Evolutionary conservation across 352 stramenopile genomes (phyloP).

Genomic region (Vaucheria bursata): DNA sequence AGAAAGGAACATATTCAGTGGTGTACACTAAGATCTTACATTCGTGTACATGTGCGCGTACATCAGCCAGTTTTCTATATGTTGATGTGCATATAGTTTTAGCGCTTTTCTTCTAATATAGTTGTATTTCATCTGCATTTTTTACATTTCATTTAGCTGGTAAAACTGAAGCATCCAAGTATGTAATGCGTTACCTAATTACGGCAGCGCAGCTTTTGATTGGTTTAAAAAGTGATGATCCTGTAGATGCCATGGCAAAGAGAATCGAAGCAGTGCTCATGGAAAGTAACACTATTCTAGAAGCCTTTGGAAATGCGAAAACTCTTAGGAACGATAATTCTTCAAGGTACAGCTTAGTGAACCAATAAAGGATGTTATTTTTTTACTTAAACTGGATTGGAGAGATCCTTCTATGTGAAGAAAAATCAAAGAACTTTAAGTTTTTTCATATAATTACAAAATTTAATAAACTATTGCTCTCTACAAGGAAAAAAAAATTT

Average conservation of each 20-base stretch:
- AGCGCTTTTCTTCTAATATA: too few species aligned
- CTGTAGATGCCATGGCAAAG: constrained; percentile 2
- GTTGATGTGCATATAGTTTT: too few species aligned
- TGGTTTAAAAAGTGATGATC: background rate
- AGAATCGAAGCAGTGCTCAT: constrained; percentile 23
- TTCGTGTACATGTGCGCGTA: too few species aligned
- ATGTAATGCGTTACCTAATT: constrained; percentile 55
- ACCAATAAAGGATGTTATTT: too few species aligned
- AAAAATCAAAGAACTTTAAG: background rate
- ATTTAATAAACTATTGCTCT: background rate
- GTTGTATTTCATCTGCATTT: too few species aligned
- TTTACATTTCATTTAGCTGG: constrained; percentile 52
- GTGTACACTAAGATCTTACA: constrained; percentile 55
- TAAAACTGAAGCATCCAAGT: constrained; percentile 68
- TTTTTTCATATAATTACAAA: background rate
- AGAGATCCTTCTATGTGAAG: background rate
- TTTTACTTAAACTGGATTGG: too few species aligned
- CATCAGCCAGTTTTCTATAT: too few species aligned
- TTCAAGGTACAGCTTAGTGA: too few species aligned
- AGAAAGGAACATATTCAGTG: constrained; percentile 11
- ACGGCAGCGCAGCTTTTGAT: constrained; percentile 6
- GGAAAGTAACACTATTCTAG: constrained; percentile 71
- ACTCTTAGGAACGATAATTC: constrained; percentile 86
- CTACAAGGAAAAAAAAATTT: background rate
- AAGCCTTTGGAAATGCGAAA: constrained; percentile 77